Base-by-base conservation (phyloP, 768 basidiomycete species). In the Amanita rimosa region DNA sequence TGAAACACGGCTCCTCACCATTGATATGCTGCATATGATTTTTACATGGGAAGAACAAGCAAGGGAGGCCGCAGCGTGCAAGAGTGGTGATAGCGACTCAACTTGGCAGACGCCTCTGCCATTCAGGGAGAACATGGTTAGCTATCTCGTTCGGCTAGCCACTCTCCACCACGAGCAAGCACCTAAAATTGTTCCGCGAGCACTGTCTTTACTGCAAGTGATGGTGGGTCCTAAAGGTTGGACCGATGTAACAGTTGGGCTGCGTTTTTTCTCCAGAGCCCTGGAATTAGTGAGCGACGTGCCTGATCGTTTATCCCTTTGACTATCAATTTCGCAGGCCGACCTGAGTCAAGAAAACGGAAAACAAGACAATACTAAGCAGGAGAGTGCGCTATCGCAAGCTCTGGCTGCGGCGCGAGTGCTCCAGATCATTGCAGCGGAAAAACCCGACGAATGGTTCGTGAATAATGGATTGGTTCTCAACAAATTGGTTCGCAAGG, bases 111-210 rank as follows among this genome's bases (percentile, higher is more conserved):
- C 87, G 0, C 90, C 94, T 2, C 66, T 87, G 24, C 72, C 75
- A 17, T 81, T 90, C 49, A 78, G 90, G 24, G 95, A 98, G 65
- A 84, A 83, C 51, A 87, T 96, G 67, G 85, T 97, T 54, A 93
- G 91, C 68, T 96, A 93, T 64, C 76, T 99, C 29, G 82, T 99
- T n/a, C 84, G 95, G 41, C 73, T 98, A 40, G 82, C 88, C 7
- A 89, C 89, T 13, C 75, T 78, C 26, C 66, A 74, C 1, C 72
- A 79, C 49, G 80, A 84, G 48, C 71, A 71, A n/a, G 63, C 72
- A 5, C 65, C 67, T 5, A 64, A 67, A 52, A 62, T 64, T 22
- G 63, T 83, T 37, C 79, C 83, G 19, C 76, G 81, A 50, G 81
- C 83, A 1, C 66, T 89, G 27, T 60, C 70, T 0, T 63, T 88